Conservation (phyloP, 176 grass and related monocot species). For the Elymus sibiricus region DNA sequence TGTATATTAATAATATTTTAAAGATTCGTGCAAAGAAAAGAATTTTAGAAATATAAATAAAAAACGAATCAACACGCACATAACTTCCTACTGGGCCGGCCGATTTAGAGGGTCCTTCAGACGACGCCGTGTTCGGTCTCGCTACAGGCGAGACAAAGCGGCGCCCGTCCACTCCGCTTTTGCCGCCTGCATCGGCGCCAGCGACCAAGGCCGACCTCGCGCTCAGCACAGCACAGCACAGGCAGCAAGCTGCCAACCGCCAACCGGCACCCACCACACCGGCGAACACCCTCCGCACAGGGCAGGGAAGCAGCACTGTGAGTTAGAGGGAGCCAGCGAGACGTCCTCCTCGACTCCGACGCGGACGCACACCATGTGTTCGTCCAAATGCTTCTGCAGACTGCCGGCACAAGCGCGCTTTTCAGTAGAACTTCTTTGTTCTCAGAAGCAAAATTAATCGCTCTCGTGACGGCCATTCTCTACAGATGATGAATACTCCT, state of each 20-base stretch:
- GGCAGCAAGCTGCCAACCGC: neutral
- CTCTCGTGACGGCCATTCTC: neutral
- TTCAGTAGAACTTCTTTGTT: neutral
- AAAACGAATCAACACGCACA: too few relatives aligned
- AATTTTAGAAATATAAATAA: too few relatives aligned
- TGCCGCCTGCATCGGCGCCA: neutral
- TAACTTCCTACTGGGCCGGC: too few relatives aligned
- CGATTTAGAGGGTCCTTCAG: too few relatives aligned
- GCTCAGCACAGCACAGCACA: neutral
- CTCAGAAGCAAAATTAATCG: neutral
- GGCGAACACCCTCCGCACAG: too few relatives aligned
- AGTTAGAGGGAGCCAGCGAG: neutral
- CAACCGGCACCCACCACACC: neutral
- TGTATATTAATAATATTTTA: too few relatives aligned
- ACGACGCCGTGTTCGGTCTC: too few relatives aligned
- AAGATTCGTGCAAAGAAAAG: too few relatives aligned
- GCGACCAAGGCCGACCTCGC: neutral
- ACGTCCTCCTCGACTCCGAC: neutral
- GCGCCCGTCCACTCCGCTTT: neutral
- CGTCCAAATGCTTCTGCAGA: slow-evolving; percentile 13
- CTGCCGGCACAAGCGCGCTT: neutral
- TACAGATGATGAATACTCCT: neutral
- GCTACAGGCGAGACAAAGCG: too few relatives aligned
- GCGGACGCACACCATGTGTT: neutral
- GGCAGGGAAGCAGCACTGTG: neutral